These are phyloP conservation scores for Wickerhamiella azymoides DNA, from an alignment of 805 yeast genomes.

Conservation along the genomic window DNA sequence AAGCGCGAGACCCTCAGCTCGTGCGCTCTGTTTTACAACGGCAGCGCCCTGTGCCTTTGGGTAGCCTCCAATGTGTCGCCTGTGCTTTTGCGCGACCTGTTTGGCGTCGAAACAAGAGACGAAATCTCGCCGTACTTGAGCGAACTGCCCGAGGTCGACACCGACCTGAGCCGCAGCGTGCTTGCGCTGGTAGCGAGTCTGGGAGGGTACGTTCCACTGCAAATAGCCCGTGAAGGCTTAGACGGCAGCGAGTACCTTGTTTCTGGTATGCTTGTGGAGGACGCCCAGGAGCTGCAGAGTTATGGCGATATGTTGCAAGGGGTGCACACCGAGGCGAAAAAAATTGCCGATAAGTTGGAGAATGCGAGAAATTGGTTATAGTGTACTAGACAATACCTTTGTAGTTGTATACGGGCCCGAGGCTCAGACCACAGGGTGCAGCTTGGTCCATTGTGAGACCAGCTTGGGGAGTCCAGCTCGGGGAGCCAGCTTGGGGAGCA, in stretches of 20 bases:
- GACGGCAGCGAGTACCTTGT: conserved; percentile 49
- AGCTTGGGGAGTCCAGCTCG: no score
- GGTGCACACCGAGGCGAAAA: conserved; percentile 41
- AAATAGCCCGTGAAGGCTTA: conserved; percentile 47
- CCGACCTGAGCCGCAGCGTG: conserved; percentile 55
- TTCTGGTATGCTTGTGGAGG: conserved; percentile 57
- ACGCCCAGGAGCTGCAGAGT: conserved; percentile 42
- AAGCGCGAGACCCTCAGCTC: conserved; percentile 40
- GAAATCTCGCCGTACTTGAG: conserved; percentile 37
- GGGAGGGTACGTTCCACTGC: conserved; percentile 35
- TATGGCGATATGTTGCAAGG: conserved; percentile 54
- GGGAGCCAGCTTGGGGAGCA: no score
- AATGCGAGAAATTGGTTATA: background rate
- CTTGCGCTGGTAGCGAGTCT: conserved; percentile 42
- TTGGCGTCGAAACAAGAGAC: conserved; percentile 37
- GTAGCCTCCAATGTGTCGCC: conserved; percentile 57
- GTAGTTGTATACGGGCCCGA: no score
- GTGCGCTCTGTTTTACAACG: conserved; percentile 64
- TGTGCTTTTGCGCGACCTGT: conserved; percentile 54
- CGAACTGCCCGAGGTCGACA: conserved; percentile 55
- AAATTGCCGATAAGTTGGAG: background rate
- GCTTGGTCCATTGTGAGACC: no score
- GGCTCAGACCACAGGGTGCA: no score
- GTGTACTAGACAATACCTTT: no score
- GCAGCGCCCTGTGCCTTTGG: conserved; percentile 45